Conservation (phyloP, 2,329 filamentous ascomycete genomes). For the Teratosphaeria viscida region DNA sequence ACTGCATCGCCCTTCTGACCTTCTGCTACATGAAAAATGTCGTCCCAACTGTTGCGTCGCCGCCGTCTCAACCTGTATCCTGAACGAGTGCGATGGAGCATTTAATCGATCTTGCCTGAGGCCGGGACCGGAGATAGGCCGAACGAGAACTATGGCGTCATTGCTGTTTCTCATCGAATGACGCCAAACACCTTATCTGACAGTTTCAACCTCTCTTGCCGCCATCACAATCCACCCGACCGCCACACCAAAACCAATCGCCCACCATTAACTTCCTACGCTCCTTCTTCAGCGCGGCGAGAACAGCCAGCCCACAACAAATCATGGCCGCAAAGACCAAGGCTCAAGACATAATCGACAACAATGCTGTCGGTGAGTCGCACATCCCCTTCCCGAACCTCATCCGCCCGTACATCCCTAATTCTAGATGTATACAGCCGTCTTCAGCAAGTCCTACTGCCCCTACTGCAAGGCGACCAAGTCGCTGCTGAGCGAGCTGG, state of each 20-base stretch:
- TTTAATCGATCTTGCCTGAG: too few species aligned
- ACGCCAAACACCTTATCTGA: neutral
- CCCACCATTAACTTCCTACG: slow-evolving; percentile 28
- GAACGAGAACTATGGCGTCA: neutral
- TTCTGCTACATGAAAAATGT: too few species aligned
- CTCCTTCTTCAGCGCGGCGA: slow-evolving; percentile 55
- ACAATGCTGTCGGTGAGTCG: slow-evolving; percentile 69
- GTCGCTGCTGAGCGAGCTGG: slow-evolving; percentile 55
- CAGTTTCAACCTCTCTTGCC: neutral
- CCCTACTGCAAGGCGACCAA: slow-evolving; percentile 82
- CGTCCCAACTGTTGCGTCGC: too few species aligned
- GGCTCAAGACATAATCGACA: slow-evolving; percentile 76
- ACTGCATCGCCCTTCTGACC: too few species aligned
- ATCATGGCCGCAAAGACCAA: slow-evolving; percentile 80
- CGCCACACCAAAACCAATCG: neutral
- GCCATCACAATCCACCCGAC: neutral
- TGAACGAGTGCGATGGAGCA: too few species aligned
- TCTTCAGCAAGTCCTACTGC: slow-evolving; percentile 97
- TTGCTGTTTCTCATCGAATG: neutral
- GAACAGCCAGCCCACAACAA: slow-evolving; percentile 44
- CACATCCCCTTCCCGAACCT: neutral
- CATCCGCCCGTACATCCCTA: neutral
- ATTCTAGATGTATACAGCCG: slow-evolving; percentile 44
- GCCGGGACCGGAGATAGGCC: neutral
- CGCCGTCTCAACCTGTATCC: too few species aligned